Base-by-base conservation (phyloP, 352 stramenopile genomes). In the Peronospora destructor region DNA sequence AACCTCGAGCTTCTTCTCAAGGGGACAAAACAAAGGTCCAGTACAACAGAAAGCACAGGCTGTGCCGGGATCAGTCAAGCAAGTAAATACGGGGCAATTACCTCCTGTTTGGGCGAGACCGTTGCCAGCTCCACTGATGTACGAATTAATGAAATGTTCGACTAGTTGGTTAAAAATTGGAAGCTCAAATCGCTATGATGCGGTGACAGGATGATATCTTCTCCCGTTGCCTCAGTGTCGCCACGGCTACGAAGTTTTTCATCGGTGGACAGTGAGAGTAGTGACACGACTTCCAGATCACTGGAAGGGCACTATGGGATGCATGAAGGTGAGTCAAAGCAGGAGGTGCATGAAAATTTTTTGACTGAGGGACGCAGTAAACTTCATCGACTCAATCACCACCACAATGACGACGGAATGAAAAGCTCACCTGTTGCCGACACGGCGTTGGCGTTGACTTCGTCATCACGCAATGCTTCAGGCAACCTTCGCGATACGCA, bases 31-130 rank as follows among this genome's bases (percentile, higher is more conserved):
- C 34, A 71, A 71, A 23, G 48, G 60, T 34, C 55, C 61, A 28
- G 65, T 68, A 9, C 66, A 66, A 16, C 63, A 65, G 25, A 71
- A 71, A 13, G 50, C 69, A 26, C 73, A 84, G 37, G 54, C 75
- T 17, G 48, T 89, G 2, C 77, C 81, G 4, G 81, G 77, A 4
- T 86, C 77, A 6, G 70, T 89, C 11, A 85, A 85, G 61, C 75
- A 88, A 43, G 74, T 91, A 1, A 80, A 64, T 34, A 78, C 68
- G 9, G 81, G 74, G 0, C 81, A 91, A 37, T 29, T 91, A 25
- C 81, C 81, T 21, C 81, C 81, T 11, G 78, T 91, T 37, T 91
- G 81, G 81, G 76, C 69, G 13, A 89, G 74, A 1, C 74, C 81
- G 3, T 71, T 65, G 11, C 70, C 80, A 4, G 66, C 75, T 17